phyloP scores from a whole-genome alignment of 176 grass and related monocot genomes.

The Zizania latifolia region DNA sequence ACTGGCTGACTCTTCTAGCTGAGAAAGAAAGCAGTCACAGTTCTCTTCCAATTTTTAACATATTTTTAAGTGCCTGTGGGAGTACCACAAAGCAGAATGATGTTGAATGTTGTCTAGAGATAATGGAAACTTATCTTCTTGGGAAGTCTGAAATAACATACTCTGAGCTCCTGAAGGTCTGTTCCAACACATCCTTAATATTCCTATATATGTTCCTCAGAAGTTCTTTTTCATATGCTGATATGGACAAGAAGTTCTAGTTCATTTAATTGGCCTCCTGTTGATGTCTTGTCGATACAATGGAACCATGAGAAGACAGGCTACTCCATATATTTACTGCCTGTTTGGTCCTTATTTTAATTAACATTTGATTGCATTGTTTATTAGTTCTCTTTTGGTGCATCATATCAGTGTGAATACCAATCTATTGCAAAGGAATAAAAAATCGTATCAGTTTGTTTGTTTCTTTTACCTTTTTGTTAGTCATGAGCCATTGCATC shows the following conservation, averaged over 20 bases:
- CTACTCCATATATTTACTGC: not conserved
- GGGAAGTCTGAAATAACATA: constrained; percentile 94
- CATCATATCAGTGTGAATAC: not conserved
- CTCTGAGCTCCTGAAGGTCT: constrained; percentile 80
- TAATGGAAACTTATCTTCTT: constrained; percentile 62
- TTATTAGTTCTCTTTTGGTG: constrained; percentile 9
- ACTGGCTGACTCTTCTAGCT: constrained; percentile 50
- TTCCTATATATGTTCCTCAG: not conserved
- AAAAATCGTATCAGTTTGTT: not conserved
- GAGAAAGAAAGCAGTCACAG: constrained; percentile 41
- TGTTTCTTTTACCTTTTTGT: not conserved
- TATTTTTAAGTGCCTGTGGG: constrained; percentile 51
- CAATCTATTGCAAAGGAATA: not conserved
- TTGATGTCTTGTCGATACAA: not conserved
- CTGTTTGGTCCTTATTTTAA: not conserved
- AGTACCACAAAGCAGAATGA: constrained; percentile 37
- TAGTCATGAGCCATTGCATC: not conserved
- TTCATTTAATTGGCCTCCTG: constrained; percentile 2
- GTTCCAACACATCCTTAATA: constrained; percentile 22
- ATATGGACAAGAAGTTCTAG: not conserved
- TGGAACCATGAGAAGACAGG: not conserved
- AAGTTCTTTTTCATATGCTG: constrained; percentile 29
- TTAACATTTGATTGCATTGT: not conserved
- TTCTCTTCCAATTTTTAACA: constrained; percentile 66
- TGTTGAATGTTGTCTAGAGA: constrained; percentile 53